A percentile compares a stretch with the other conserved stretches of the same genome.
Evolutionary conservation across 2,329 filamentous ascomycete species (phyloP).

Genomic region (Emydomyces testavorans): DNA sequence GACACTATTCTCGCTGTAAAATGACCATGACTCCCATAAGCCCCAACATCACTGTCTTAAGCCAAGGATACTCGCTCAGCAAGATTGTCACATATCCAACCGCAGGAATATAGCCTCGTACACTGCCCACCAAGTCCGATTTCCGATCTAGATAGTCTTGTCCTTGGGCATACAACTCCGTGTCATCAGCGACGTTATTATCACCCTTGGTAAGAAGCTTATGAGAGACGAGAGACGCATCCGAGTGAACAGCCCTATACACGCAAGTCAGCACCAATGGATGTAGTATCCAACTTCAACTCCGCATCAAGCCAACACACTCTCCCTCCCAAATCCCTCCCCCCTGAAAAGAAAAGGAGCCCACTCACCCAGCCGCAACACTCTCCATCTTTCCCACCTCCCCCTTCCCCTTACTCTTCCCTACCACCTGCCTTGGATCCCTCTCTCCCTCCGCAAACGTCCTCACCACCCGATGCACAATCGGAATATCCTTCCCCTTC

Average conservation of each 20-base stretch:
- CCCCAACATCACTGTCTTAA: constrained; percentile 89
- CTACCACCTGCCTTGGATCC: constrained; percentile 29
- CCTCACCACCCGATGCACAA: constrained; percentile 85
- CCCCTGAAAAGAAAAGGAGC: not conserved
- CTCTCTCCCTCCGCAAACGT: constrained; percentile 42
- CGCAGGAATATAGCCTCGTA: constrained; percentile 82
- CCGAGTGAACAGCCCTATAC: constrained; percentile 18
- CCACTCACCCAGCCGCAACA: constrained; percentile 13
- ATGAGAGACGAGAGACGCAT: constrained; percentile 19
- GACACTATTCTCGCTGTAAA: constrained; percentile 64
- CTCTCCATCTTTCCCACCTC: constrained; percentile 9
- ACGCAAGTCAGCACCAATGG: constrained; percentile 5
- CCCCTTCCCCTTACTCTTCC: constrained; percentile 6
- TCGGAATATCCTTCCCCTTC: constrained; percentile 87
- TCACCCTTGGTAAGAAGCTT: constrained; percentile 91
- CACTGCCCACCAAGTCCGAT: constrained; percentile 84
- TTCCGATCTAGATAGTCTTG: constrained; percentile 74
- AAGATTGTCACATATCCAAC: constrained; percentile 96
- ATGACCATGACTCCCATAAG: constrained; percentile 93
- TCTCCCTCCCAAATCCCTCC: not conserved
- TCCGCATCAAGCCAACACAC: not conserved
- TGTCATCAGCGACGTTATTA: constrained; percentile 90
- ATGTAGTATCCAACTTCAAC: no score
- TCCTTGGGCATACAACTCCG: constrained; percentile 72
- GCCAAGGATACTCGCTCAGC: constrained; percentile 87